Base-by-base conservation (phyloP, 2,329 filamentous ascomycete species). In the Scedosporium aurantiacum region DNA sequence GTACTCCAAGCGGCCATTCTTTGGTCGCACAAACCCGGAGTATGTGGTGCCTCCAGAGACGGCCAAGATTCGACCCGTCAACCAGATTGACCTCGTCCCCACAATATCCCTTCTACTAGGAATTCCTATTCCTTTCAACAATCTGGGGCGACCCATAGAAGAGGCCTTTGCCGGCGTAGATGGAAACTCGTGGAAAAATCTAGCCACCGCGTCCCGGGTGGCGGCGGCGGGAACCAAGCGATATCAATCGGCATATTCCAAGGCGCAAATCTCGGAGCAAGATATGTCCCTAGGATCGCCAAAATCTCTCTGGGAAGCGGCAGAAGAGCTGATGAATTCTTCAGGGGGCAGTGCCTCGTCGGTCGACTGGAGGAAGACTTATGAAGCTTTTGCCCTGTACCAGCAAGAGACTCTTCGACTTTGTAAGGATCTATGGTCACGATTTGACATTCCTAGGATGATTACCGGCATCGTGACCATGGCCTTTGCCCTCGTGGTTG, bases 111-210 rank as follows among this genome's bases (percentile, higher is more conserved):
- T 99, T 41, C 81, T 99, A 0, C 79, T 99, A 1, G 94, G 94
- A 7, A 82, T 97, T 63, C 93, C 94, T 0, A 92, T 99, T 63
- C 94, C 94, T 0, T 99, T 91, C 78, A 99, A 97, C 72, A 99
- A 94, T 70, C 82, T 99, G 5, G 94, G 94, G 58, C 86, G 83
- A 5, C 94, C 94, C 0, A 97, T 99, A 64, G 90, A 96, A 66
- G 94, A 99, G 73, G 92, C 91, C 2, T 99, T 99, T 73, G 81
- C 87, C 18, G 89, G 90, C 1, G 73, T 76, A 1, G 79, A 82
- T 23, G 88, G 88, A 32, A 81, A 83, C 40, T 82, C 90, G 63
- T 94, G 87, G 83, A 78, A 84, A 56, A 94, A 90, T 65, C 77
- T 99, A 50, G 90, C 89, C 0, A 78, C 82, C 2, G 91, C 92